phyloP scores from a whole-genome alignment of 2,329 filamentous ascomycete species.

The Phyllosticta ampelicida region DNA sequence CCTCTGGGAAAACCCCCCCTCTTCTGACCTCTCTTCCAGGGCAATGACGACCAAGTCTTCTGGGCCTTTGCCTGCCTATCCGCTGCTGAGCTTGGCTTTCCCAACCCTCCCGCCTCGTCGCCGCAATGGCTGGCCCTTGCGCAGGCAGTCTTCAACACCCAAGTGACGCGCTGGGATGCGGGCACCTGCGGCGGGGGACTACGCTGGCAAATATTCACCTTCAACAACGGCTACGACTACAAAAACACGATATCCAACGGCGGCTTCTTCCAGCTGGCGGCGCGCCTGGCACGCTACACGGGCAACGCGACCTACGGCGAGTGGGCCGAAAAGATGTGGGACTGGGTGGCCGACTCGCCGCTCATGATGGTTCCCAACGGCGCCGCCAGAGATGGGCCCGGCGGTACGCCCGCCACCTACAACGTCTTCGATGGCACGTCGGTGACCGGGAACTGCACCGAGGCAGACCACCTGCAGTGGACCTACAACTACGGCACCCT shows the following conservation, averaged over 20 bases:
- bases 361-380: constrained; percentile 9
- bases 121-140: constrained; percentile 36
- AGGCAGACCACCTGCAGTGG: constrained; percentile 24
- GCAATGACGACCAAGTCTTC: constrained; percentile 49
- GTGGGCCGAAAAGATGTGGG: constrained; percentile 26
- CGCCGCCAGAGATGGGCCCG: constrained; percentile 12
- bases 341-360: constrained; percentile 23
- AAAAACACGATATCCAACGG: constrained; percentile 31
- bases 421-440: constrained; percentile 21
- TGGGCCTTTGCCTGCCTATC: constrained; percentile 48
- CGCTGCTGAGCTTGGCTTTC: constrained; percentile 42
- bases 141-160: constrained; percentile 29
- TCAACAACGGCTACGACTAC: constrained; percentile 26
- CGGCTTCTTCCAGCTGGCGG: constrained; percentile 28
- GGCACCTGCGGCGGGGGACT: constrained; percentile 23
- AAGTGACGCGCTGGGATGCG: constrained; percentile 23
- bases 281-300: constrained; percentile 27
- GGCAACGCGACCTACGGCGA: constrained; percentile 26
- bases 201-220: constrained; percentile 27
- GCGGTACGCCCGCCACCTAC: not conserved
- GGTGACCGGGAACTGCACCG: constrained; percentile 16
- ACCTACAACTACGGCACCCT: constrained; percentile 29
- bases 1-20: not conserved
- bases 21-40: constrained; percentile 19
- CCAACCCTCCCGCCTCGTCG: constrained; percentile 27